A percentile compares a stretch with the other conserved stretches of the same genome.
These are phyloP conservation scores for Fusarium virguliforme DNA, from an alignment of 2,329 filamentous ascomycete genomes.

Conservation along the genomic window DNA sequence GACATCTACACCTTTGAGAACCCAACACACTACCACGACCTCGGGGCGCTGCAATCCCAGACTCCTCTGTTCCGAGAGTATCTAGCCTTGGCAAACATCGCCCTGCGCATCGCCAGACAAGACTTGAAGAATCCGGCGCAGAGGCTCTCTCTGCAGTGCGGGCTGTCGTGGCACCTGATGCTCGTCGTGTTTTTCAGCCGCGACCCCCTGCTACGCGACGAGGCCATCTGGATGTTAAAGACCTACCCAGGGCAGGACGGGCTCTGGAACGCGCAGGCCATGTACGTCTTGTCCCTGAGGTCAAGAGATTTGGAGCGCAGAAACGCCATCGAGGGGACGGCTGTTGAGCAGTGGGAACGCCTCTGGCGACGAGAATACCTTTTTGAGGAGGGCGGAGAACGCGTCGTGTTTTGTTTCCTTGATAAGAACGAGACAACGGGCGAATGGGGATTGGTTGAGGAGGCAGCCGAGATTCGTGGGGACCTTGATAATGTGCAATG, in stretches of 20 bases:
- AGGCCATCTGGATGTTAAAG: conserved; percentile 53
- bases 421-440: conserved; percentile 43
- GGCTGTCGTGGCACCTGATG: conserved; percentile 48
- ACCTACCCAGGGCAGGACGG: conserved; percentile 57
- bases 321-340: conserved; percentile 52
- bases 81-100: conserved; percentile 53
- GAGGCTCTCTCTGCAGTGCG: conserved; percentile 50
- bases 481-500: conserved; percentile 36
- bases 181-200: conserved; percentile 52
- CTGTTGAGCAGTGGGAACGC: conserved; percentile 53
- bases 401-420: conserved; percentile 53
- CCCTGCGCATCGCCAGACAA: conserved; percentile 33
- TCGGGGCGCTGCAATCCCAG: conserved; percentile 39
- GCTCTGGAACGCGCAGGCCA: conserved; percentile 50
- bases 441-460: conserved; percentile 43
- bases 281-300: conserved; percentile 50
- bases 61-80: conserved; percentile 55
- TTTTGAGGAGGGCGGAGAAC: conserved; percentile 56
- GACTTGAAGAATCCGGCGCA: conserved; percentile 40
- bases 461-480: conserved; percentile 29
- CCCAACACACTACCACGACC: conserved; percentile 47
- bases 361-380: conserved; percentile 55
- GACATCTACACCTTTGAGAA: conserved; percentile 52
- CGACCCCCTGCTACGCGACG: conserved; percentile 53
- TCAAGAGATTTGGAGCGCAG: conserved; percentile 51